A percentile compares a stretch with the other conserved stretches of the same genome.
phyloP scores from a whole-genome alignment of 768 basidiomycete species.

The Mycena olivaceomarginata region DNA sequence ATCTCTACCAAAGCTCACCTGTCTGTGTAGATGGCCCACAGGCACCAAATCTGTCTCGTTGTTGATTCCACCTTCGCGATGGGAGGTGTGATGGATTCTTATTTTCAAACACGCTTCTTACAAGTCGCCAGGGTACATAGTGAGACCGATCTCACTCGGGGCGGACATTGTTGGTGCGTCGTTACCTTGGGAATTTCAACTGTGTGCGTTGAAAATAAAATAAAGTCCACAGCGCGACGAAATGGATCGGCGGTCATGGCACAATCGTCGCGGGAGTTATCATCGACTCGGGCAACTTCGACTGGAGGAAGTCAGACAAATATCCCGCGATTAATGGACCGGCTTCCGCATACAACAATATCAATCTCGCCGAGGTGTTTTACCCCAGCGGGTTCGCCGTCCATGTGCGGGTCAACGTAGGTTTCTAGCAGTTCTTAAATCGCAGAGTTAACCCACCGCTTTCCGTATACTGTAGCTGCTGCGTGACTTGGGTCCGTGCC shows the following conservation, averaged over 20 bases:
- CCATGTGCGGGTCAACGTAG: background rate
- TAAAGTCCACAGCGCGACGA: constrained; percentile 50
- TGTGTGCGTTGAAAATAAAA: too few species aligned
- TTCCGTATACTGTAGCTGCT: constrained; percentile 60
- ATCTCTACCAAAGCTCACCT: too few species aligned
- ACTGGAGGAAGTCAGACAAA: constrained; percentile 5
- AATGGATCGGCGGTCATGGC: constrained; percentile 52
- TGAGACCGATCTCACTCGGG: constrained; percentile 82
- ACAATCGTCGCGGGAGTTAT: constrained; percentile 74
- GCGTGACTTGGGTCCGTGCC: constrained; percentile 79
- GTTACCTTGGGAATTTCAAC: background rate
- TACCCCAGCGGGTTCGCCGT: background rate
- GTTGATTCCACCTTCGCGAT: constrained; percentile 89
- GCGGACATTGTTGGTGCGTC: constrained; percentile 85
- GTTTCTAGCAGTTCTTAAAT: constrained; percentile 3
- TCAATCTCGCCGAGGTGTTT: background rate
- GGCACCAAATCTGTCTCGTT: constrained; percentile 83
- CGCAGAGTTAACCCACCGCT: constrained; percentile 46
- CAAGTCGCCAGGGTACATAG: constrained; percentile 68
- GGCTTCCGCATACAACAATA: background rate
- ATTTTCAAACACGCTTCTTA: background rate
- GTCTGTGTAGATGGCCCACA: constrained; percentile 75
- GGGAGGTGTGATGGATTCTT: constrained; percentile 64
- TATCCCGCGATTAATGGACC: constrained; percentile 5
- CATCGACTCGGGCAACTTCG: constrained; percentile 56